phyloP scores from a whole-genome alignment of 768 basidiomycete genomes.

The Mycena maculata region DNA sequence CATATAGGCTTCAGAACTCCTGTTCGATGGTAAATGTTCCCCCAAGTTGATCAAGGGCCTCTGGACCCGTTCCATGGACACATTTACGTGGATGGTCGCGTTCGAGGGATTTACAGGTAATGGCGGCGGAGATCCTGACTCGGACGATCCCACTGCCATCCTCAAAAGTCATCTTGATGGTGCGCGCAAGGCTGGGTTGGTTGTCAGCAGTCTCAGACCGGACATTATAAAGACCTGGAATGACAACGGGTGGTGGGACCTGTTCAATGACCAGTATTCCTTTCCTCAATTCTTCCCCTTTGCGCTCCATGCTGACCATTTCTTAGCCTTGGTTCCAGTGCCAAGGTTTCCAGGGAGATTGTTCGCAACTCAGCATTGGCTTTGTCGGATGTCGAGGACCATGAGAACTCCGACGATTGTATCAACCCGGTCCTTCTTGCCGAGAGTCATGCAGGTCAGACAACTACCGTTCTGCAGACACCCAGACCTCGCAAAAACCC shows the following conservation, averaged over 20 bases:
- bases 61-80: background rate
- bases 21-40: background rate
- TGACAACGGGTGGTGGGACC: conserved; percentile 2
- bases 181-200: background rate
- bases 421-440: background rate
- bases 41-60: background rate
- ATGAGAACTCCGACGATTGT: background rate
- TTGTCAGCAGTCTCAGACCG: background rate
- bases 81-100: conserved; percentile 1
- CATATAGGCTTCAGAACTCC: background rate
- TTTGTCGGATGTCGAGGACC: conserved; percentile 6
- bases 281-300: background rate
- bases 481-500: background rate
- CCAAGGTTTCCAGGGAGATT: conserved; percentile 10
- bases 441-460: background rate
- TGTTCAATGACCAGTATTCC: conserved; percentile 11
- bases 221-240: background rate
- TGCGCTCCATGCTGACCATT: no score
- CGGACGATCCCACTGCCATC: conserved; percentile 4
- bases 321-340: background rate
- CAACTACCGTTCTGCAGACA: background rate
- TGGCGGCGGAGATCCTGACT: conserved; percentile 21
- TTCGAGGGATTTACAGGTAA: conserved; percentile 23
- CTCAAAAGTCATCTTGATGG: background rate
- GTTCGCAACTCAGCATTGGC: conserved; percentile 5